These are phyloP conservation scores for Tricholoma hemisulphureum DNA, from an alignment of 768 basidiomycete genomes.

Conservation along the genomic window DNA sequence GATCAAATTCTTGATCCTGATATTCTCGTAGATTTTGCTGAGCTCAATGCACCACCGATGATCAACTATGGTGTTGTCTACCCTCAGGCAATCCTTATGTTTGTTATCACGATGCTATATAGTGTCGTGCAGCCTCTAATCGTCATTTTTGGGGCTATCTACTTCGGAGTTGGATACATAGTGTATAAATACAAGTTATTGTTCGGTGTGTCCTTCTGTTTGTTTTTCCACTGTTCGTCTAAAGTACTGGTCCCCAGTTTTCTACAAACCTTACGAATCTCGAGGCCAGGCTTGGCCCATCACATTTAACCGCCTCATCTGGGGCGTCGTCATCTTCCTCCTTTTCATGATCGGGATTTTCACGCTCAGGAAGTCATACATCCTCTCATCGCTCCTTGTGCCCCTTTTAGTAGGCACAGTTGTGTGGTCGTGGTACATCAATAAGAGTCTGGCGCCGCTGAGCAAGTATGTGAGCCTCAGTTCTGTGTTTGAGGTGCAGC, in stretches of 20 bases:
- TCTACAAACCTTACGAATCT: conserved; percentile 98
- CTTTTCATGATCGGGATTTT: conserved; percentile 98
- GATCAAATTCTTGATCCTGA: not conserved
- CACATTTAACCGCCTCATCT: conserved; percentile 87
- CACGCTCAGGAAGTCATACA: conserved; percentile 51
- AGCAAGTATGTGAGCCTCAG: conserved; percentile 84
- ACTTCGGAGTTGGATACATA: conserved; percentile 94
- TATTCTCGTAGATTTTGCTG: conserved; percentile 76
- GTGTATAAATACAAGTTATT: conserved; percentile 98
- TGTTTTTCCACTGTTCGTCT: not conserved
- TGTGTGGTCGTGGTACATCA: conserved; percentile 79
- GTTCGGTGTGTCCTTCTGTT: conserved; percentile 65
- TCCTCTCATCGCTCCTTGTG: conserved; percentile 55
- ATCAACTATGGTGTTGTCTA: conserved; percentile 98
- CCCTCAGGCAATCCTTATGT: conserved; percentile 94
- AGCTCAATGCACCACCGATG: conserved; percentile 96
- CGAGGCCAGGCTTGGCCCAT: conserved; percentile 98
- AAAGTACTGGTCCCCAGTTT: conserved; percentile 51
- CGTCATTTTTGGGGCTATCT: conserved; percentile 90
- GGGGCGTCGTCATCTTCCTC: conserved; percentile 91
- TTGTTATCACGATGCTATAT: conserved; percentile 92
- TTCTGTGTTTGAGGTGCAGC: conserved; percentile 84
- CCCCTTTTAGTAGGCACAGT: conserved; percentile 77
- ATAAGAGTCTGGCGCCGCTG: conserved; percentile 64
- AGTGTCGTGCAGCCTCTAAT: conserved; percentile 96